These are phyloP conservation scores for Limonomyces culmigenus DNA, from an alignment of 1,284 basidiomycete species.

Conservation along the genomic window DNA sequence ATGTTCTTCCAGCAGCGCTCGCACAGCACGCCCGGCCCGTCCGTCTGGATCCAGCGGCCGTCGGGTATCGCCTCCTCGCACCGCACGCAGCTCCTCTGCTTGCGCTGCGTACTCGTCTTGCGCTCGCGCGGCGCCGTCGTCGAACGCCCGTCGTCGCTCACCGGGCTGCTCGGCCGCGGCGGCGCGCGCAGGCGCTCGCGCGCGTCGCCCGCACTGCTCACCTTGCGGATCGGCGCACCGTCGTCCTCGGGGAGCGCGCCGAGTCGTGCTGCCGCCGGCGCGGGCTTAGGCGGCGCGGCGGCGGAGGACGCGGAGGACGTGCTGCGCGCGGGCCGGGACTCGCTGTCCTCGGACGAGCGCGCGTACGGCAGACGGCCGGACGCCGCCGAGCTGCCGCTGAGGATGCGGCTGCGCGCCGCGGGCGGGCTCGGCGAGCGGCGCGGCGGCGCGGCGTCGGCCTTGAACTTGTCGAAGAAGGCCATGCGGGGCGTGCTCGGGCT, in stretches of 20 bases:
- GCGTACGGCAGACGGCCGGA: slow-evolving; percentile 8
- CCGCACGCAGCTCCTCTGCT: slow-evolving; percentile 37
- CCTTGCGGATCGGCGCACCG: neutral
- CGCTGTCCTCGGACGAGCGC: slow-evolving; percentile 13
- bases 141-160: slow-evolving; percentile 33
- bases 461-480: slow-evolving; percentile 33
- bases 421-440: slow-evolving; percentile 1
- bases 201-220: slow-evolving; percentile 11
- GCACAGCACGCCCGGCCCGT: slow-evolving; percentile 63
- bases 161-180: slow-evolving; percentile 31
- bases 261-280: slow-evolving; percentile 13
- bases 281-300: slow-evolving; percentile 3
- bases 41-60: slow-evolving; percentile 64
- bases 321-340: too few relatives aligned
- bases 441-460: slow-evolving; percentile 15
- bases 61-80: slow-evolving; percentile 59
- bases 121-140: slow-evolving; percentile 12
- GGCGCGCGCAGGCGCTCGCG: slow-evolving; percentile 18
- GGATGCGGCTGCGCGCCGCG: slow-evolving; percentile 2
- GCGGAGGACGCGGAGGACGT: too few relatives aligned
- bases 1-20: slow-evolving; percentile 86
- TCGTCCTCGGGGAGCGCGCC: slow-evolving; percentile 8
- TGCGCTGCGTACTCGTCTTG: slow-evolving; percentile 7
- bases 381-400: slow-evolving; percentile 3
- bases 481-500: slow-evolving; percentile 13